Percentiles rank a stretch among this genome's conserved stretches.
These are phyloP conservation scores for Sclerotinia nivalis DNA, from an alignment of 2,329 filamentous ascomycete species.

Conservation along the genomic window DNA sequence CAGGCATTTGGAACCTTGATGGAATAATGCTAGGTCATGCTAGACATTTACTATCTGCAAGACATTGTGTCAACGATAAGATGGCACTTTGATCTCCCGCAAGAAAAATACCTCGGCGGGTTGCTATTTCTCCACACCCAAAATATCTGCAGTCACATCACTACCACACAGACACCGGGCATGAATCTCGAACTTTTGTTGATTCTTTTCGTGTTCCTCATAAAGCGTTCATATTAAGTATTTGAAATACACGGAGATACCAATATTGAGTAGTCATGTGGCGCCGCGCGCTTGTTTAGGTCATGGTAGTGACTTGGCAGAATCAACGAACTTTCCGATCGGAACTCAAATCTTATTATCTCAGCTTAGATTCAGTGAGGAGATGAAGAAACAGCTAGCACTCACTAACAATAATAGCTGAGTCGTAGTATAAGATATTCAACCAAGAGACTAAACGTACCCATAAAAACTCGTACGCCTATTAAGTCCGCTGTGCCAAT, in stretches of 20 bases:
- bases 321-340: neutral
- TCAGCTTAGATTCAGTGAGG: neutral
- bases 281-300: neutral
- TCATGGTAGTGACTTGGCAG: neutral
- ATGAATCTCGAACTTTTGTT: neutral
- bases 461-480: too few relatives aligned
- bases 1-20: neutral
- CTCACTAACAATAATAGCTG: neutral
- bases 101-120: neutral
- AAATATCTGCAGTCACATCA: neutral
- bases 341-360: neutral
- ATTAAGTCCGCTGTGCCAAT: neutral
- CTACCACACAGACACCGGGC: neutral
- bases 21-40: too few relatives aligned
- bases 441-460: neutral
- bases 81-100: neutral
- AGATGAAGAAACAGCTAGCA: neutral
- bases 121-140: neutral
- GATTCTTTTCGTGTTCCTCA: neutral
- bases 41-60: neutral
- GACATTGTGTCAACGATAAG: neutral
- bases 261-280: neutral
- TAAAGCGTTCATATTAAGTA: neutral
- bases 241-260: conserved; percentile 13
- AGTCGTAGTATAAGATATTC: neutral